Conservation (phyloP, 257 asterid genomes). For the Parsonsia alboflavescens region DNA sequence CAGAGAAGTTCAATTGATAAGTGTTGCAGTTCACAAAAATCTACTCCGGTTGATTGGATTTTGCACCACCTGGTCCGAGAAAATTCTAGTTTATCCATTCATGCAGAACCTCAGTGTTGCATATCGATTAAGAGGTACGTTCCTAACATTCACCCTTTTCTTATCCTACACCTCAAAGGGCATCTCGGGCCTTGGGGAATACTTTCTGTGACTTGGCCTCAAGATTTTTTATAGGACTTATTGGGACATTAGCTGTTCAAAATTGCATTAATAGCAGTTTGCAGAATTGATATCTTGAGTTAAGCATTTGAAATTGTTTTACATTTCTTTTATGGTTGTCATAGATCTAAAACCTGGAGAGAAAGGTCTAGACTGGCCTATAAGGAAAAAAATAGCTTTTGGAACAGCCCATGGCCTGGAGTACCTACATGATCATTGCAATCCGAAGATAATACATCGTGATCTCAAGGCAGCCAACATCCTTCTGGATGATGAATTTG, state of each 20-base stretch:
- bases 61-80: slow-evolving; percentile 71
- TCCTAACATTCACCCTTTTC: background rate
- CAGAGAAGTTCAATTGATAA: slow-evolving; percentile 70
- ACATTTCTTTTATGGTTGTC: background rate
- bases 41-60: slow-evolving; percentile 72
- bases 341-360: slow-evolving; percentile 78
- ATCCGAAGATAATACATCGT: slow-evolving; percentile 82
- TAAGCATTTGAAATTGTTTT: background rate
- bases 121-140: slow-evolving; percentile 71
- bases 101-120: slow-evolving; percentile 91
- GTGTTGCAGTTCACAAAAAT: slow-evolving; percentile 83
- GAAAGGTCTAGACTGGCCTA: slow-evolving; percentile 70
- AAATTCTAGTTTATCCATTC: slow-evolving; percentile 82
- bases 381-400: slow-evolving; percentile 65
- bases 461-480: slow-evolving; percentile 93
- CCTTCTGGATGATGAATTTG: slow-evolving; percentile 68
- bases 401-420: slow-evolving; percentile 91
- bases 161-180: background rate
- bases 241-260: background rate
- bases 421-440: slow-evolving; percentile 90
- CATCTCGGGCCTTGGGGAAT: too few relatives aligned
- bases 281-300: background rate
- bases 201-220: too few relatives aligned
- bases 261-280: background rate
- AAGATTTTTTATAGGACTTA: too few relatives aligned